Evolutionary conservation across 345 rosid species (phyloP).

Genomic region (Psidium friedrichsthalianum): DNA sequence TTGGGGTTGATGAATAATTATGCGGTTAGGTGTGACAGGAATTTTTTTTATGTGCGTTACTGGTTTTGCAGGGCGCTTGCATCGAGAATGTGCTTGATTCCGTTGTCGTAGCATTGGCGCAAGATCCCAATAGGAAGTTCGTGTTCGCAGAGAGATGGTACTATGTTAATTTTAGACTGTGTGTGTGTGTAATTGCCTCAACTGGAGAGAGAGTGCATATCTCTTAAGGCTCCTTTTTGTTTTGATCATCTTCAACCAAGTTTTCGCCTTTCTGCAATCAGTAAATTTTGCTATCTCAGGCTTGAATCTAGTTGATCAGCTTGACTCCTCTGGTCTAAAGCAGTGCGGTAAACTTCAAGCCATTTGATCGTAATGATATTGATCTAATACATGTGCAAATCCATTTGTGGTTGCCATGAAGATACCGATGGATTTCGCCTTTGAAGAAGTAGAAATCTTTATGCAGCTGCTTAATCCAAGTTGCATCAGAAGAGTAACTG

Average conservation of each 20-base stretch:
- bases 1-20: neutral
- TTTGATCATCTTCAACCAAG: neutral
- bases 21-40: neutral
- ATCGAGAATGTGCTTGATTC: slow-evolving; percentile 80
- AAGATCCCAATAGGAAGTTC: slow-evolving; percentile 71
- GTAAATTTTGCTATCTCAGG: neutral
- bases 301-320: neutral
- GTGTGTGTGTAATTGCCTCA: neutral
- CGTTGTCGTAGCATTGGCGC: slow-evolving; percentile 39
- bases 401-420: neutral
- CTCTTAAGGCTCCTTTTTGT: neutral
- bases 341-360: neutral
- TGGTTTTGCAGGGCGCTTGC: slow-evolving; percentile 53
- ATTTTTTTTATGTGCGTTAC: neutral
- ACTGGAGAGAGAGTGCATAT: neutral
- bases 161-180: neutral
- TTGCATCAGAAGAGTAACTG: neutral
- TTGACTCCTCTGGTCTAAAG: neutral
- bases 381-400: neutral
- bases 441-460: neutral
- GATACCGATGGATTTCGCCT: neutral
- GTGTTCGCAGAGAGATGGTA: slow-evolving; percentile 84
- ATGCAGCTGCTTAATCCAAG: neutral
- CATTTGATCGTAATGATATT: neutral
- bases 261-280: neutral